phyloP scores from a whole-genome alignment of 2,329 filamentous ascomycete species.

The Sclerotinia glacialis region DNA sequence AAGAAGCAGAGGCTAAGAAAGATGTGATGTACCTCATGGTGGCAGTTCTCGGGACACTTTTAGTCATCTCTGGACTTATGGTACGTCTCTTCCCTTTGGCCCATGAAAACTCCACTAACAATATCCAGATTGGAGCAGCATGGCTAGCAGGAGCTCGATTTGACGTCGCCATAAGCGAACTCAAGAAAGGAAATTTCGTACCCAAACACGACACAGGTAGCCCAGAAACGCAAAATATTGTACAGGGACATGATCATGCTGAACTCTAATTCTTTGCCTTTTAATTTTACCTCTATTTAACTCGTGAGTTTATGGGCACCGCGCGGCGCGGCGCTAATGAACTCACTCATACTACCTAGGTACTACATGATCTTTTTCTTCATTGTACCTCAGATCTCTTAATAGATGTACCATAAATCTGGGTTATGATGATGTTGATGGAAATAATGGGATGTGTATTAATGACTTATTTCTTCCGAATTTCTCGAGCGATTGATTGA shows the following conservation, averaged over 20 bases:
- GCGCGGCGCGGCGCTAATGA: conserved; percentile 2
- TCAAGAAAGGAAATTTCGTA: conserved; percentile 48
- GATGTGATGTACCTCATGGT: conserved; percentile 61
- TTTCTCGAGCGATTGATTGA: not conserved
- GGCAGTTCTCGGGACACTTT: conserved; percentile 65
- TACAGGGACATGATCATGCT: conserved; percentile 33
- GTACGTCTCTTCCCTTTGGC: conserved; percentile 48
- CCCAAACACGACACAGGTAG: conserved; percentile 30
- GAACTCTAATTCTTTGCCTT: conserved; percentile 29
- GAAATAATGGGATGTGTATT: conserved; percentile 14
- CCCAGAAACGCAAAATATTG: conserved; percentile 34
- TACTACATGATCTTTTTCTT: conserved; percentile 12
- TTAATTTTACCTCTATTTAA: not conserved
- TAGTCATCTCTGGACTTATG: conserved; percentile 73
- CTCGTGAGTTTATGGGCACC: not conserved
- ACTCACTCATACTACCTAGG: not conserved
- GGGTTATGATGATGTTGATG: conserved; percentile 1
- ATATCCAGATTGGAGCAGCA: conserved; percentile 66
- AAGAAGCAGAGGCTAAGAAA: conserved; percentile 56
- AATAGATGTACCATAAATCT: conserved; percentile 7
- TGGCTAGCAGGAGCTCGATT: conserved; percentile 81
- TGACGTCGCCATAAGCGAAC: conserved; percentile 62
- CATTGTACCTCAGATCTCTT: conserved; percentile 19
- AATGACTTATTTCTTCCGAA: not conserved
- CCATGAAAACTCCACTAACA: conserved; percentile 31